Evolutionary conservation across 176 grass and related monocot species (phyloP).

Genomic region (Paspalum notatum): DNA sequence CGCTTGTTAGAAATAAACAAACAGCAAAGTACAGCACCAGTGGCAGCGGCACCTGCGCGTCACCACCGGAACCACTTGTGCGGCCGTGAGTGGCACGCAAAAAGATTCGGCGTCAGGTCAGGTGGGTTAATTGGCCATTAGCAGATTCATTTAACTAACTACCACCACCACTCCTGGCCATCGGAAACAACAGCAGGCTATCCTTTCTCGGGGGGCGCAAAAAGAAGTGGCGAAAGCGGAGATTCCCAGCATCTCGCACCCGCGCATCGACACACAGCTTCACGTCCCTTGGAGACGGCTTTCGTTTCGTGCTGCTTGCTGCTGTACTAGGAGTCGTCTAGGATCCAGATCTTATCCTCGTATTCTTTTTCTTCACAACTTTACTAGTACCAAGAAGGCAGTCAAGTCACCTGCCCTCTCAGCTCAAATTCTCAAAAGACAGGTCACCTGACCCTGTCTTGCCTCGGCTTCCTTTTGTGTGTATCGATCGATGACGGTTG

Average conservation of each 20-base stretch:
- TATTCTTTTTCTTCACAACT: slow-evolving; percentile 5
- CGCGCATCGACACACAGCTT: not conserved
- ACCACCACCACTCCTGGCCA: not conserved
- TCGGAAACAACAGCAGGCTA: slow-evolving; percentile 20
- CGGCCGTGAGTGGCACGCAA: slow-evolving; percentile 28
- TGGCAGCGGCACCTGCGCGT: not conserved
- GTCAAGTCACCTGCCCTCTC: not conserved
- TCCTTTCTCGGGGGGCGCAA: slow-evolving; percentile 36
- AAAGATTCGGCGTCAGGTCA: slow-evolving; percentile 51
- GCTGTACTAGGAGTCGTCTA: too few relatives aligned
- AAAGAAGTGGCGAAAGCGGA: slow-evolving; percentile 20
- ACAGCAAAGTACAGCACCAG: not conserved
- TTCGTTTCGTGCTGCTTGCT: not conserved
- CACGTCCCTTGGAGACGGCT: not conserved
- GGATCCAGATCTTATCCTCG: slow-evolving; percentile 38
- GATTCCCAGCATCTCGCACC: slow-evolving; percentile 48
- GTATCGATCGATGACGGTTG: too few relatives aligned
- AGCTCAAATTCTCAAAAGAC: too few relatives aligned
- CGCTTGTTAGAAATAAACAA: too few relatives aligned
- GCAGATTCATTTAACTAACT: not conserved
- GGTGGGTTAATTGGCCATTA: slow-evolving; percentile 31
- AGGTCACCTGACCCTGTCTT: too few relatives aligned
- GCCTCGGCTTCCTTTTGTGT: too few relatives aligned
- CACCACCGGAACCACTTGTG: slow-evolving; percentile 26
- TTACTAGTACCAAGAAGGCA: not conserved